Percentiles rank a stretch among this genome's conserved stretches.
Conservation (phyloP, 176 grass and related monocot genomes). For the Bothriochloa decipiens region DNA sequence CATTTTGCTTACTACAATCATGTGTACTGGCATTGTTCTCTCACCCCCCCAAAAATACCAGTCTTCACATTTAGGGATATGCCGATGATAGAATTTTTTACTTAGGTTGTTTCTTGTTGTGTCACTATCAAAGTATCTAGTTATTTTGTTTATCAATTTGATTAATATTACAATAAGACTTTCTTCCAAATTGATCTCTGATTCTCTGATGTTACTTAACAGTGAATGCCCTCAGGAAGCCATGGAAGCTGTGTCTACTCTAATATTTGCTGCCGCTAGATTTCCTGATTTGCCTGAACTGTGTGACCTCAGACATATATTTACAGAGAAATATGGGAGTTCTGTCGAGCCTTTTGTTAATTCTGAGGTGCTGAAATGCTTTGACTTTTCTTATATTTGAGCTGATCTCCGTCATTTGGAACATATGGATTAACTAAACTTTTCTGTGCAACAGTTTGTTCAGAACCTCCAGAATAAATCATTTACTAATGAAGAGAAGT, state of each 20-base stretch:
- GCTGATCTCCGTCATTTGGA: conserved; percentile 27
- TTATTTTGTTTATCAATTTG: conserved; percentile 14
- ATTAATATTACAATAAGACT: neutral
- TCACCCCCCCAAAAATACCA: neutral
- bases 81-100: neutral
- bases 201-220: conserved; percentile 38
- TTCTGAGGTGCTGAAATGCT: conserved; percentile 62
- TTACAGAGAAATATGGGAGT: conserved; percentile 76
- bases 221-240: conserved; percentile 97
- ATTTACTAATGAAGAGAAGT: conserved; percentile 84
- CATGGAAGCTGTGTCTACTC: conserved; percentile 82
- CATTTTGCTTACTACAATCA: neutral
- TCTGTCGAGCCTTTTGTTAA: conserved; percentile 73
- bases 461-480: conserved; percentile 75
- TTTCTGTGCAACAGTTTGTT: conserved; percentile 71
- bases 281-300: conserved; percentile 92
- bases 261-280: conserved; percentile 94
- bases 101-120: conserved; percentile 9
- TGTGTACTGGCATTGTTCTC: neutral
- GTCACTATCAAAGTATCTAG: neutral
- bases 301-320: conserved; percentile 72
- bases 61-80: conserved; percentile 5
- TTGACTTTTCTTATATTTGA: conserved; percentile 22
- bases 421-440: conserved; percentile 38
- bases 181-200: conserved; percentile 35